Base-by-base conservation (phyloP, 345 rosid species). In the Passiflora organensis region DNA sequence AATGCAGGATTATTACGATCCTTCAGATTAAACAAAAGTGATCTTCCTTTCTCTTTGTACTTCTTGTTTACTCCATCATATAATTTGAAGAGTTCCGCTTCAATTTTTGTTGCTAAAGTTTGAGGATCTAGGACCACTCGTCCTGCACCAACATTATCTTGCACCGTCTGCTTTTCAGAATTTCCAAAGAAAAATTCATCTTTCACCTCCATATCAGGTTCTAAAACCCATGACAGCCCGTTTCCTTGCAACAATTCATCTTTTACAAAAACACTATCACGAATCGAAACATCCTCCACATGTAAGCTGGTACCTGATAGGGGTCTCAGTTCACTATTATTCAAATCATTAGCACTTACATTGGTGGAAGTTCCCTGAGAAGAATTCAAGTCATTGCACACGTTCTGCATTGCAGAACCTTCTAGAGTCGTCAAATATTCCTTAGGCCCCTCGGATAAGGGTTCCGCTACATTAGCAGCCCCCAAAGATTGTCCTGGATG, bases 241-340 rank as follows among this genome's bases (percentile, higher is more conserved):
- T 93, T 89, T 52, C 94, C 96, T 71, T 83, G 97, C 74, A 93
- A 69, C 65, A 93, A 91, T 43, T 93, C 99, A 82, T 93, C 99
- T 58, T 72, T 78, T 39, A 77, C 82, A 77, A 86, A 83, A 60
- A 87, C 76, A 58, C 71, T 76, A 34, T 89, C 96, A 57, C 87
- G 50, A 61, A 83, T 80, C 42, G 95, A 67, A 73, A 71, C 75
- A 66, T 87, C 82, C 48, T 78, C 96, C 48, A 73, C 78, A 16
- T 61, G 71, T 59, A 80, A 69, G 66, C 63, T 64, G 60, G 62
- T 63, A 34, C 67, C 73, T 16, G 74, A 74, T 43, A 71, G 82
- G 51, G 69, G 71, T 23, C 56, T 78, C 58, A 75, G 72, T 12
- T 53, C 79, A 51, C 69, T 77, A 59, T 56, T 58, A 46, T 65